Percentiles rank a stretch among this genome's conserved stretches.
Evolutionary conservation across 768 basidiomycete species (phyloP).

Genomic region (Amyloporia xantha): DNA sequence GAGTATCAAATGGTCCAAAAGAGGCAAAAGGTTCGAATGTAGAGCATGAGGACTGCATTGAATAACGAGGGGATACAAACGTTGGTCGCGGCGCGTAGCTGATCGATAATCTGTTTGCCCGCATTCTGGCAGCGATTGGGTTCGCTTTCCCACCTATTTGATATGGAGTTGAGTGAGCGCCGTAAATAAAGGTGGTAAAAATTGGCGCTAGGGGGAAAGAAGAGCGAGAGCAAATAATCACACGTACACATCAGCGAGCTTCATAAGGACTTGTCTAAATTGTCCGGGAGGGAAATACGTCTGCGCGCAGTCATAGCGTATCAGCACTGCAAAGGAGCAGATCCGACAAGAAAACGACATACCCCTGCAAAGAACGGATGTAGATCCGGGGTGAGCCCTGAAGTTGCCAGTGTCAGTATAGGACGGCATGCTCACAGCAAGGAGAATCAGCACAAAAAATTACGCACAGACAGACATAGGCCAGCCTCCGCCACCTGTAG

Average conservation of each 20-base stretch:
- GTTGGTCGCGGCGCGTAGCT: slow-evolving; percentile 8
- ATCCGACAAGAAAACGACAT: background rate
- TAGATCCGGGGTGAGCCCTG: slow-evolving; percentile 21
- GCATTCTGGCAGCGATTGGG: slow-evolving; percentile 10
- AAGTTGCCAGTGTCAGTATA: background rate
- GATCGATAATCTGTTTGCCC: slow-evolving; percentile 19
- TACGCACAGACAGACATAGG: slow-evolving; percentile 28
- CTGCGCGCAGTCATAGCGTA: slow-evolving; percentile 3
- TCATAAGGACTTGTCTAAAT: slow-evolving; percentile 17
- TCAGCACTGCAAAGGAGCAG: background rate
- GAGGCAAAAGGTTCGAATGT: too few species aligned
- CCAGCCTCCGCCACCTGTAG: slow-evolving; percentile 26
- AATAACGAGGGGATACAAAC: slow-evolving; percentile 2
- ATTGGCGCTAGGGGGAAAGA: too few species aligned
- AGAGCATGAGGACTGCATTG: too few species aligned
- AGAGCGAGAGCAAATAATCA: too few species aligned
- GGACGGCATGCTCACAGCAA: background rate
- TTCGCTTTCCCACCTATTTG: slow-evolving; percentile 17
- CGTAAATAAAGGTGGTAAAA: background rate
- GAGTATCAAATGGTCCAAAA: too few species aligned
- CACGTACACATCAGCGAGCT: slow-evolving; percentile 18
- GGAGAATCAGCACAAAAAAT: background rate
- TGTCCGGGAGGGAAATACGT: slow-evolving; percentile 20
- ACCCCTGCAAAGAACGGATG: slow-evolving; percentile 24
- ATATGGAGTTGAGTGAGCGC: background rate